phyloP scores from a whole-genome alignment of 371 early-diverging fungal genomes.

The Haplosporangium sp. region DNA sequence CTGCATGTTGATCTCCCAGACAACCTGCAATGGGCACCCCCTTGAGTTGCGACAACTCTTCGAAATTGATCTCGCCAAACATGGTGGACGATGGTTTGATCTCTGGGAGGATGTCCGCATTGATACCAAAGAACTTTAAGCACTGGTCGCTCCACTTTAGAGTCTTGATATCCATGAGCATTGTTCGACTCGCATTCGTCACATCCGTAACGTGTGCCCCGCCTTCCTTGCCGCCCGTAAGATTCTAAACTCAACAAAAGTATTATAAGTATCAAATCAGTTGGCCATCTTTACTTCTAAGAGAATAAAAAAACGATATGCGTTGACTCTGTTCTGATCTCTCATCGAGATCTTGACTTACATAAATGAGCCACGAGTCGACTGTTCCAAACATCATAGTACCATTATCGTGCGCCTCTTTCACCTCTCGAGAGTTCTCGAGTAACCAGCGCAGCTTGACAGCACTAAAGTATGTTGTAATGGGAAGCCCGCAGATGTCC shows the following conservation, averaged over 20 bases:
- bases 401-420: conserved; percentile 72
- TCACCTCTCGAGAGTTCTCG: conserved; percentile 80
- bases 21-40: conserved; percentile 85
- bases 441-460: conserved; percentile 94
- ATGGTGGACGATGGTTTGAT: conserved; percentile 88
- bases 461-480: conserved; percentile 95
- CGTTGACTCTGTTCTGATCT: too few relatives aligned
- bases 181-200: conserved; percentile 95
- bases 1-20: conserved; percentile 98
- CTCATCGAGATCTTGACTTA: too few relatives aligned
- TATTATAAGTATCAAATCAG: not conserved
- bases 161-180: conserved; percentile 91
- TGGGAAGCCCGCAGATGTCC: conserved; percentile 86
- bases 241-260: conserved; percentile 64
- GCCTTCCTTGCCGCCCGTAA: conserved; percentile 80
- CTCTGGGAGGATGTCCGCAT: conserved; percentile 74
- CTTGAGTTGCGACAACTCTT: conserved; percentile 62
- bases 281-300: too few relatives aligned
- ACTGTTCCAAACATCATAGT: conserved; percentile 88
- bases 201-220: conserved; percentile 91
- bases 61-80: conserved; percentile 74
- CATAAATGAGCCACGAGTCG: conserved; percentile 94
- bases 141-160: conserved; percentile 85
- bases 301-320: too few relatives aligned
- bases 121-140: conserved; percentile 81